Base-by-base conservation (phyloP, 805 yeast species). In the Candida coquimbonensis region DNA sequence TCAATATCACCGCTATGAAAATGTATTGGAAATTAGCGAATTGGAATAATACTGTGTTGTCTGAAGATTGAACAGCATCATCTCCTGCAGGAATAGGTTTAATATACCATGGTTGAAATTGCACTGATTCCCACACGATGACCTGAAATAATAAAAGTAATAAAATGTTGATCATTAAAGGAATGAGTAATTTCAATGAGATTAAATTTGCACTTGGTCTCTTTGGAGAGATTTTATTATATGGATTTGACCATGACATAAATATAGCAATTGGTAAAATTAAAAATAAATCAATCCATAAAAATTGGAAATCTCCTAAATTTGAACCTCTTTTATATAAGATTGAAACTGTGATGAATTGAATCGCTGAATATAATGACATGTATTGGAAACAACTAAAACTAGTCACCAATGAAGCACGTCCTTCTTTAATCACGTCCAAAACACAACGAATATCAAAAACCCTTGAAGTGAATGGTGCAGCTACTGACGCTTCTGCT, bases 401-500 rank as follows among this genome's bases (percentile, higher is more conserved):
- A 51, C 96, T 85, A 1, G 99, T 93, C 17, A 90, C 96, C 59
- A 93, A 70, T 19, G 97, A 83, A 1, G 96, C 95, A 50, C 99
- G 74, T 5, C 99, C 99, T 63, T 93, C 98, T 56, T 79, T 82
- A 48, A 93, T 87, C 4, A 93, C 93, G 60, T 87, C 88, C 53
- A 88, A 68, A 24, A 91, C 96, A 69, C 99, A 93, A 4, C 96
- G 80, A 38, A 93, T 89, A 53, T 93, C 96, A 66, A 95, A 93
- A 1, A 77, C 63, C 37, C 95, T 75, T 1, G 96, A 87, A 0
- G 99, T 93, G 63, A 93, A 93, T 4, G 99, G 99, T 0, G 99
- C 99, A 0, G 99, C 99, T 16, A 93, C 97, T 4, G 96, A 86
- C 0, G 99, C 99, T 61, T 93, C 99, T 0, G 98, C 99, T 62